Evolutionary conservation across 208 protist species (phyloP).

Genomic region (Jaenimonas drosophilae): DNA sequence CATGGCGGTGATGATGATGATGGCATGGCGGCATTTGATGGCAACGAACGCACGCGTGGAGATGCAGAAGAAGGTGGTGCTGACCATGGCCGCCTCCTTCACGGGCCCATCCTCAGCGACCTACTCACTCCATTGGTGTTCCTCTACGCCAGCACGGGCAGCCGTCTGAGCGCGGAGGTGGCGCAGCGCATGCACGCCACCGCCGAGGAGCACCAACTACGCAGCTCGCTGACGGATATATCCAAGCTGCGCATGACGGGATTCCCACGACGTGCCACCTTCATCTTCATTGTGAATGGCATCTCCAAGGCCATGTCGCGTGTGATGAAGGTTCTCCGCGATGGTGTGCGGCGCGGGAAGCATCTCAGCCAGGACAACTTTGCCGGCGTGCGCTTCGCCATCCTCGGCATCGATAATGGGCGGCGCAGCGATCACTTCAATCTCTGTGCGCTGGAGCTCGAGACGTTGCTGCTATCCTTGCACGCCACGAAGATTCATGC

Average conservation of each 20-base stretch:
- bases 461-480: slow-evolving; percentile 35
- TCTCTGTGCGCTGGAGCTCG: slow-evolving; percentile 30
- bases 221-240: slow-evolving; percentile 22
- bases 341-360: too few relatives aligned
- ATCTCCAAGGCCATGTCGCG: slow-evolving; percentile 27
- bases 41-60: too few relatives aligned
- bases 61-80: too few relatives aligned
- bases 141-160: slow-evolving; percentile 26
- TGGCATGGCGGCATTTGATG: too few relatives aligned
- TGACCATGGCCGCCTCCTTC: too few relatives aligned
- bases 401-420: slow-evolving; percentile 33
- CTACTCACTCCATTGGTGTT: slow-evolving; percentile 35
- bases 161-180: slow-evolving; percentile 9
- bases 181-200: slow-evolving; percentile 19
- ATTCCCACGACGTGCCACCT: slow-evolving; percentile 28
- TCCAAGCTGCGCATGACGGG: slow-evolving; percentile 23
- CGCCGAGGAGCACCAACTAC: slow-evolving; percentile 18
- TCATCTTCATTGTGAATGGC: slow-evolving; percentile 41
- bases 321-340: slow-evolving; percentile 18
- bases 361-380: slow-evolving; percentile 14
- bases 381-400: slow-evolving; percentile 29
- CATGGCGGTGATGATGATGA: too few relatives aligned
- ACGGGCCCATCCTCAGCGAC: slow-evolving; percentile 3
- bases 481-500: slow-evolving; percentile 32
- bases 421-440: slow-evolving; percentile 32